Base-by-base conservation (phyloP, 352 stramenopile species). In the Saprolegnia diclina region DNA sequence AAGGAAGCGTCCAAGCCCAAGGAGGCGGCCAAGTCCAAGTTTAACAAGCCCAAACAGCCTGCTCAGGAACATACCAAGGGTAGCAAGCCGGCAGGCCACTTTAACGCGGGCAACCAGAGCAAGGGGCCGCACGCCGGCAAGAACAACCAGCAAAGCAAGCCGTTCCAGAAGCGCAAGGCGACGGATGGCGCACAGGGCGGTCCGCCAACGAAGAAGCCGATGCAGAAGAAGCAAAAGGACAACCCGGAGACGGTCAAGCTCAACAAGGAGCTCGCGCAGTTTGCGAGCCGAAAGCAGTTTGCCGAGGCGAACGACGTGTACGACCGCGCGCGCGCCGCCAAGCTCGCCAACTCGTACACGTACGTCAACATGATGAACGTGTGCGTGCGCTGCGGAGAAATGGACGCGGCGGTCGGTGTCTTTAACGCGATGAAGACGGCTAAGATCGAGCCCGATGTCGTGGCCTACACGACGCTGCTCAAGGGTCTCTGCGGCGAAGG, bases 321-420 rank as follows among this genome's bases (percentile, higher is more conserved):
- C 44, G 48, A 73, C 16, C 13, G 37, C 18, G 67, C 67, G 6
- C 35, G 53, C 7, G 29, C 14, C 52, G n/a, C 44, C 13, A 32
- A 45, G 11, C 35, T 73, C 9, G 67, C 67, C 35, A 73, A 73
- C 52, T 72, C 67, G 38, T 68, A 73, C 64, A 73, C 67, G n/a
- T 73, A 73, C 32, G 67, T 68, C 35, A 68, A 66, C 48, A 73
- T 68, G 54, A 73, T 73, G 52, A 73, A 73, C 37, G 67, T 68
- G 38, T 73, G 54, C 67, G 67, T 73, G 21, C 56, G 67, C 26
- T 73, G 67, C 44, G 67, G 67, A 1, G 24, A 72, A 13, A 19
- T 73, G 37, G 5, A 22, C 26, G 16, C 19, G 19, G 67, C 67
- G 11, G n/a, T 40, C 13, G 19, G 13, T 10, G 37, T 73, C 18